Conservation (phyloP, 805 yeast species). For the Sugiyamaella lignohabitans region DNA sequence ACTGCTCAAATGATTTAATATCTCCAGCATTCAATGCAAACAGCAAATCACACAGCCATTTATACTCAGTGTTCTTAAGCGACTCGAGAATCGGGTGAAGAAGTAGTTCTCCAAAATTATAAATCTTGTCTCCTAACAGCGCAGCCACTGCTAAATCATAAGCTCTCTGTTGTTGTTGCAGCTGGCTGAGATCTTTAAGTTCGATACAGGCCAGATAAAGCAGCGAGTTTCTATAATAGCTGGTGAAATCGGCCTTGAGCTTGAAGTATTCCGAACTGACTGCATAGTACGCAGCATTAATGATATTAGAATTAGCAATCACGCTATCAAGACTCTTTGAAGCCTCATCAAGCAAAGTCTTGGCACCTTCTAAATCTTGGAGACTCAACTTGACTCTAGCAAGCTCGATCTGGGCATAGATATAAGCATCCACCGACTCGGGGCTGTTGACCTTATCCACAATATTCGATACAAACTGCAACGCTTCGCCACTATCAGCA, state of each 20-base stretch:
- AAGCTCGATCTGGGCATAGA: conserved; percentile 61
- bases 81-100: conserved; percentile 73
- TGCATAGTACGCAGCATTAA: conserved; percentile 78
- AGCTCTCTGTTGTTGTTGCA: conserved; percentile 47
- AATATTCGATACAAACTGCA: conserved; percentile 42
- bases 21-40: conserved; percentile 73
- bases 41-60: conserved; percentile 69
- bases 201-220: conserved; percentile 74
- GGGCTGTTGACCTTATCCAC: conserved; percentile 41
- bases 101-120: conserved; percentile 91
- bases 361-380: conserved; percentile 52
- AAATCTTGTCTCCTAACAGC: conserved; percentile 81
- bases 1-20: conserved; percentile 53
- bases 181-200: conserved; percentile 35
- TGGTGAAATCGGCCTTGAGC: conserved; percentile 68
- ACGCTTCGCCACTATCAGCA: conserved; percentile 41
- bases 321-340: conserved; percentile 50
- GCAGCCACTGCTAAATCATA: conserved; percentile 82
- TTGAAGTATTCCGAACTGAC: conserved; percentile 73
- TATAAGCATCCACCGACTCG: conserved; percentile 42
- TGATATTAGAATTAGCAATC: conserved; percentile 51
- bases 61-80: conserved; percentile 44
- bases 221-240: conserved; percentile 73
- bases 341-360: conserved; percentile 58
- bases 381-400: conserved; percentile 62